Conservation (phyloP, 108 stramenopile species). For the Skeletonema menzelii region DNA sequence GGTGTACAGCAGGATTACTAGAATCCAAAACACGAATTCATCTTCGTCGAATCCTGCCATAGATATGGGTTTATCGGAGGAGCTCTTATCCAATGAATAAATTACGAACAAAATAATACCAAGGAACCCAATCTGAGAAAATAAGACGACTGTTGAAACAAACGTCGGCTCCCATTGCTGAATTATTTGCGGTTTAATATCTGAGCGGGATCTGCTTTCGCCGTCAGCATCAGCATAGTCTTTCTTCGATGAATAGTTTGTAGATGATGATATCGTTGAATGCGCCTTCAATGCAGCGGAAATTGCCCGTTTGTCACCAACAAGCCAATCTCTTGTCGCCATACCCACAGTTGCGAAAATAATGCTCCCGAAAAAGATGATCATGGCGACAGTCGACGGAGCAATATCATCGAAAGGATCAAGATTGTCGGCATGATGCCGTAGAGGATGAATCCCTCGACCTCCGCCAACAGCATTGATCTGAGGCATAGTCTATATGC, state of each 20-base stretch:
- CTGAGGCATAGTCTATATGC: not conserved
- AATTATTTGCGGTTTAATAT: not conserved
- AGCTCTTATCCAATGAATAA: conserved; percentile 12
- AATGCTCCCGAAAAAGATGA: conserved; percentile 44
- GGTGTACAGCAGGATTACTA: conserved; percentile 17
- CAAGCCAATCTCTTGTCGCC: conserved; percentile 27
- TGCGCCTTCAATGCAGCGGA: conserved; percentile 12
- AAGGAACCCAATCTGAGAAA: conserved; percentile 42
- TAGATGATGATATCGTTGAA: not conserved
- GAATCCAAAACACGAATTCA: conserved; percentile 36
- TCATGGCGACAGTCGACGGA: conserved; percentile 38
- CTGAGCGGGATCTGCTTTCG: not conserved
- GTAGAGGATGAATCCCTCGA: not conserved
- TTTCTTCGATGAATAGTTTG: not conserved
- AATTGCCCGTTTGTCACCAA: conserved; percentile 43
- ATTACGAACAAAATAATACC: conserved; percentile 36
- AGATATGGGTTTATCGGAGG: not conserved
- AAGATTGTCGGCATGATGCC: not conserved
- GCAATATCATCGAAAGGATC: conserved; percentile 8
- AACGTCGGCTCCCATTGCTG: conserved; percentile 26
- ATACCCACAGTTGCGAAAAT: conserved; percentile 44
- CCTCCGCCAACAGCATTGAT: not conserved
- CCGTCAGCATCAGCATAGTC: not conserved
- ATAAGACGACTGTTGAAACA: conserved; percentile 31
- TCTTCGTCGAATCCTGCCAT: conserved; percentile 44